Conservation (phyloP, 495 filamentous ascomycete genomes). For the Parmelia sp. region DNA sequence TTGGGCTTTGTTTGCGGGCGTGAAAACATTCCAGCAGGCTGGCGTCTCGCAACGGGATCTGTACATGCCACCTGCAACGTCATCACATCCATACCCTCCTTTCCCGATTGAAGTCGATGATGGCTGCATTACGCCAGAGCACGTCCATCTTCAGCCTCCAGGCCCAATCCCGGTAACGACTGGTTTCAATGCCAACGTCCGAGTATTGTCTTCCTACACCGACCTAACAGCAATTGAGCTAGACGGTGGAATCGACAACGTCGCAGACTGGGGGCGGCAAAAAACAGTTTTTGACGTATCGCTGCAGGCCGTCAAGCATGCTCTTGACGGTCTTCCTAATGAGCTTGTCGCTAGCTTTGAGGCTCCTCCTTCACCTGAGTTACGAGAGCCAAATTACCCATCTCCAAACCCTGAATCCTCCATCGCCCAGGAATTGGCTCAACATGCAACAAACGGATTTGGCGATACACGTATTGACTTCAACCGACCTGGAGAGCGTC, state of each 20-base stretch:
- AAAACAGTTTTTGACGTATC: constrained; percentile 55
- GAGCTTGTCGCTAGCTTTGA: constrained; percentile 49
- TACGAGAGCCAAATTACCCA: constrained; percentile 14
- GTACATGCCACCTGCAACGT: constrained; percentile 62
- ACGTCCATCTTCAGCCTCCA: constrained; percentile 56
- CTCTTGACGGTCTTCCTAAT: constrained; percentile 52
- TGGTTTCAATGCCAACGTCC: constrained; percentile 72
- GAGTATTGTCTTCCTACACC: constrained; percentile 65
- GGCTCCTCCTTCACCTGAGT: constrained; percentile 4
- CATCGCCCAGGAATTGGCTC: constrained; percentile 8
- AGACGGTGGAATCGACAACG: constrained; percentile 61
- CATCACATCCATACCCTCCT: constrained; percentile 70
- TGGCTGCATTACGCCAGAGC: constrained; percentile 58
- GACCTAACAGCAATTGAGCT: constrained; percentile 62
- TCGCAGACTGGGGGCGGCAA: constrained; percentile 69
- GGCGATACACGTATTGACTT: constrained; percentile 13
- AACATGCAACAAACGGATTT: constrained; percentile 3
- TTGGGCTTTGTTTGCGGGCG: constrained; percentile 65
- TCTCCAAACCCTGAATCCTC: constrained; percentile 22
- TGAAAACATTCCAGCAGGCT: constrained; percentile 59
- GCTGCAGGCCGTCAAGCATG: constrained; percentile 52
- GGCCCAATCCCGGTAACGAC: constrained; percentile 55
- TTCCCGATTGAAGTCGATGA: constrained; percentile 75
- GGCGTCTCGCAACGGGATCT: constrained; percentile 59
- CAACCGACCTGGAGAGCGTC: constrained; percentile 37